Conservation (phyloP, 1,284 basidiomycete species). For the Cronartium quercuum region DNA sequence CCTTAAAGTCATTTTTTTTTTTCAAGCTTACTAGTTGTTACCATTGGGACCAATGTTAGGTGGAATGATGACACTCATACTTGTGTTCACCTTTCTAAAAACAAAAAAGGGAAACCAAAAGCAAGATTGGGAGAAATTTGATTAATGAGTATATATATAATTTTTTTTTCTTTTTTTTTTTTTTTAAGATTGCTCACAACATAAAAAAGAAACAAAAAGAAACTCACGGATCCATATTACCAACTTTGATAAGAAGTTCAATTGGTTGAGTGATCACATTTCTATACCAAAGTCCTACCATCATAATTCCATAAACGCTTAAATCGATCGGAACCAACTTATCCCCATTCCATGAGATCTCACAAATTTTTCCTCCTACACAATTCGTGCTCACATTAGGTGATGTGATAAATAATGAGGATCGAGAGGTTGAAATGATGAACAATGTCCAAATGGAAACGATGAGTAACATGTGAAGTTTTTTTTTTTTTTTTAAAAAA, state of each 20-base stretch:
- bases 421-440: neutral
- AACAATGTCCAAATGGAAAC: neutral
- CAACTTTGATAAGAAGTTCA: neutral
- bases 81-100: neutral
- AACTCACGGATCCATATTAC: neutral
- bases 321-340: neutral
- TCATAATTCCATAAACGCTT: neutral
- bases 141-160: neutral
- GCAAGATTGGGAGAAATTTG: neutral
- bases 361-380: neutral
- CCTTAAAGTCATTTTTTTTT: neutral
- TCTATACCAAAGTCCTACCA: neutral
- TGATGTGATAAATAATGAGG: neutral
- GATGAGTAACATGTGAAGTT: too few relatives aligned
- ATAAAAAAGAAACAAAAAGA: neutral
- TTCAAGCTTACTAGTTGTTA: neutral
- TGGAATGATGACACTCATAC: neutral
- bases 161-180: neutral
- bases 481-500: too few relatives aligned
- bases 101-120: neutral
- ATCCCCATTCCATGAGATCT: neutral
- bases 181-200: neutral
- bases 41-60: neutral
- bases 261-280: neutral
- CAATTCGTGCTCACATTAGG: neutral